phyloP scores from a whole-genome alignment of 2,329 filamentous ascomycete genomes.

The Alternaria alternata region DNA sequence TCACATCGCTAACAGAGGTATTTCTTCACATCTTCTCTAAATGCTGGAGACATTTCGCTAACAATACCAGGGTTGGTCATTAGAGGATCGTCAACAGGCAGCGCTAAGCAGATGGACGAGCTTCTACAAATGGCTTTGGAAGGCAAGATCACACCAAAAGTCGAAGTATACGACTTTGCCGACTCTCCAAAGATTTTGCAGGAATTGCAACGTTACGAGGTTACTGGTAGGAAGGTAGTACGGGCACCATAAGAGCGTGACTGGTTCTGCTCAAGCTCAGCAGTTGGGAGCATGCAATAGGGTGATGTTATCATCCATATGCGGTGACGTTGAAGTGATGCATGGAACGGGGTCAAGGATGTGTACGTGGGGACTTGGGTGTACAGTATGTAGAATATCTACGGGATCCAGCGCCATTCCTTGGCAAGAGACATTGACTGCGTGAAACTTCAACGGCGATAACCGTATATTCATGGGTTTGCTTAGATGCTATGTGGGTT shows the following conservation, averaged over 20 bases:
- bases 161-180: conserved; percentile 48
- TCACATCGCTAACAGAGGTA: conserved; percentile 57
- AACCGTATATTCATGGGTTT: not conserved
- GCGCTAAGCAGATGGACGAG: conserved; percentile 56
- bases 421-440: not conserved
- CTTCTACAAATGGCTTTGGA: conserved; percentile 54
- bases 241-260: conserved; percentile 29
- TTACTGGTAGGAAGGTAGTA: conserved; percentile 49
- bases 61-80: conserved; percentile 50
- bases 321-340: not conserved
- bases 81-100: conserved; percentile 58
- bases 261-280: not conserved
- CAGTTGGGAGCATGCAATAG: conserved; percentile 1
- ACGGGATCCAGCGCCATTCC: not conserved
- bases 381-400: not conserved
- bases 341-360: not conserved
- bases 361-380: not conserved
- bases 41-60: not conserved
- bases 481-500: not conserved
- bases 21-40: not conserved
- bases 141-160: conserved; percentile 52
- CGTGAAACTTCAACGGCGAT: not conserved
- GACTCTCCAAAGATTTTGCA: conserved; percentile 48
- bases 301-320: not conserved
- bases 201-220: conserved; percentile 45